Evolutionary conservation across 1,139 yeast genomes (phyloP).

Genomic region (Magnusiomyces ingens): DNA sequence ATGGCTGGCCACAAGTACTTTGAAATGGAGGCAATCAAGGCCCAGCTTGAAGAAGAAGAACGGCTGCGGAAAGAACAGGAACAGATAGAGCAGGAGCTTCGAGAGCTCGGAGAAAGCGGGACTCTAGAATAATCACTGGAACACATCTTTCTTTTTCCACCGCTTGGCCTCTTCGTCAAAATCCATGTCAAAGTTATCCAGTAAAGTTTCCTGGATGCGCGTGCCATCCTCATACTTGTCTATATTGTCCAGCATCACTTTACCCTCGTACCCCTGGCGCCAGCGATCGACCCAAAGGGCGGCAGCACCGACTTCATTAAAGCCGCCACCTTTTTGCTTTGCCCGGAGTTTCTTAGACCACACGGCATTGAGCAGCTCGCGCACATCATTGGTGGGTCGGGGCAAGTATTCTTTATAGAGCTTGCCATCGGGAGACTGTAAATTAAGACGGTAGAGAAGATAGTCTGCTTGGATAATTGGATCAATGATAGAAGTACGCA

Average conservation of each 20-base stretch:
- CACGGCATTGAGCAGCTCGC: constrained; percentile 52
- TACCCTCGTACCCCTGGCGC: constrained; percentile 51
- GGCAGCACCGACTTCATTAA: constrained; percentile 59
- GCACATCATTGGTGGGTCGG: constrained; percentile 70
- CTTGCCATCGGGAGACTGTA: constrained; percentile 29
- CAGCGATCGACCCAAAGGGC: constrained; percentile 61
- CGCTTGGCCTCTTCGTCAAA: constrained; percentile 20
- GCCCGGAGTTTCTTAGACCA: constrained; percentile 17
- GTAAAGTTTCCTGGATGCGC: constrained; percentile 21
- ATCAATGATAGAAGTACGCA: constrained; percentile 64
- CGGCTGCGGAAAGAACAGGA: neutral
- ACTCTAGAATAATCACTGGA: neutral
- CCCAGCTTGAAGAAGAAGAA: constrained; percentile 9
- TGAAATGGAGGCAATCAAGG: constrained; percentile 40
- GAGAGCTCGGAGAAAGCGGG: neutral
- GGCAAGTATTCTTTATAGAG: constrained; percentile 39
- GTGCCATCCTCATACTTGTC: constrained; percentile 20
- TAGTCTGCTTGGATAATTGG: constrained; percentile 87
- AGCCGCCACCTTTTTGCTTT: constrained; percentile 33
- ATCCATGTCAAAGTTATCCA: constrained; percentile 23
- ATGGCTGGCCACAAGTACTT: constrained; percentile 61
- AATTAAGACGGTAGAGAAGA: constrained; percentile 63
- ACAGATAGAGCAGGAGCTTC: neutral
- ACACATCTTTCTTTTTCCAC: constrained; percentile 13
- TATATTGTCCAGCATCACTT: constrained; percentile 34